These are phyloP conservation scores for Globisporangium apiculatum DNA, from an alignment of 352 stramenopile genomes.

Conservation along the genomic window DNA sequence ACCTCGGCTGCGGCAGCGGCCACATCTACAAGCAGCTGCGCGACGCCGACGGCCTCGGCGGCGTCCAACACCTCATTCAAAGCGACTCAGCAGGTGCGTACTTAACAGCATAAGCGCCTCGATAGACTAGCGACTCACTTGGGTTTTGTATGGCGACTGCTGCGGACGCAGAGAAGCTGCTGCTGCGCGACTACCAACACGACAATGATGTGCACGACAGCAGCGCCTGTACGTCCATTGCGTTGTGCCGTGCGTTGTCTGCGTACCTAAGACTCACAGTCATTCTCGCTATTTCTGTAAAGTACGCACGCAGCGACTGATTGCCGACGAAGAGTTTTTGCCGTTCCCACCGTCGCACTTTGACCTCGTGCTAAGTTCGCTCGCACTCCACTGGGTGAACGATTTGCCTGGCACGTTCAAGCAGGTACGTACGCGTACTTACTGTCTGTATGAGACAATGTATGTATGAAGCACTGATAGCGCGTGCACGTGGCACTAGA, in stretches of 20 bases:
- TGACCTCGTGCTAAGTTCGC: conserved; percentile 93
- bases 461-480: neutral
- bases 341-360: conserved; percentile 94
- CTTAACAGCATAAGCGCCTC: neutral
- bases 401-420: conserved; percentile 88
- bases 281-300: neutral
- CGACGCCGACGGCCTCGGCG: conserved; percentile 58
- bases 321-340: conserved; percentile 91
- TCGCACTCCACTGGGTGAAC: conserved; percentile 97
- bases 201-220: neutral
- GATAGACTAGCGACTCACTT: neutral
- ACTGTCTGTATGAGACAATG: no score
- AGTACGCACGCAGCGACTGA: conserved; percentile 72
- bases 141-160: neutral
- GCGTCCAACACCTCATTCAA: conserved; percentile 73
- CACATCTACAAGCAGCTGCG: conserved; percentile 82
- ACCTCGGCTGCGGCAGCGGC: conserved; percentile 72
- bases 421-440: conserved; percentile 25
- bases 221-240: conserved; percentile 1
- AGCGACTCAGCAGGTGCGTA: conserved; percentile 56
- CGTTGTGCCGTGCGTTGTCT: neutral
- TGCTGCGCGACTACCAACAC: conserved; percentile 44
- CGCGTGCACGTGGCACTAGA: conserved; percentile 16
- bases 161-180: conserved; percentile 37
- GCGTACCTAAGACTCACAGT: neutral